A percentile compares a stretch with the other conserved stretches of the same genome.
phyloP scores from a whole-genome alignment of 768 basidiomycete genomes.

The Pluteus cervinus region DNA sequence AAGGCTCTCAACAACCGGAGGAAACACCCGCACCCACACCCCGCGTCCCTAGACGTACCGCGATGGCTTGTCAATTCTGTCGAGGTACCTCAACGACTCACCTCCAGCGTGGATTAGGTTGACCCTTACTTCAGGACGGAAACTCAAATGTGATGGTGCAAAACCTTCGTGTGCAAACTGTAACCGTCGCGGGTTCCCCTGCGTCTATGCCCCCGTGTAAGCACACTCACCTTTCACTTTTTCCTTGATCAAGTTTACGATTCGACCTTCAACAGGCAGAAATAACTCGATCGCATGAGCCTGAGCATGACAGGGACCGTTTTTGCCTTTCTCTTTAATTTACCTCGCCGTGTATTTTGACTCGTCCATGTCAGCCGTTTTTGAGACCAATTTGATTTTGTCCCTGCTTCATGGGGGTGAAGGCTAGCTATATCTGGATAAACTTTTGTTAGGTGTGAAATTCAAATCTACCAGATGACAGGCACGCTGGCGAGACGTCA shows the following conservation, averaged over 20 bases:
- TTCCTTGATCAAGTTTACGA: constrained; percentile 4
- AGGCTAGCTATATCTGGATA: too few species aligned
- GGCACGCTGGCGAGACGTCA: too few species aligned
- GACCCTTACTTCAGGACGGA: constrained; percentile 40
- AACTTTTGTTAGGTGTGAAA: too few species aligned
- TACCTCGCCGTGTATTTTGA: too few species aligned
- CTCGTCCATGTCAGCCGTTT: too few species aligned
- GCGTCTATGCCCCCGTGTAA: constrained; percentile 63
- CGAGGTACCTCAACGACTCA: constrained; percentile 36
- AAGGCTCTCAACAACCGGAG: too few species aligned
- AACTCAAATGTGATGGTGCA: constrained; percentile 67
- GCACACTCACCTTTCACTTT: constrained; percentile 22
- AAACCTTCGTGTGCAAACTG: constrained; percentile 65
- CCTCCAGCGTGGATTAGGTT: neutral
- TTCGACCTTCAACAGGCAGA: constrained; percentile 7
- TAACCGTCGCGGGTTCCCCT: constrained; percentile 50
- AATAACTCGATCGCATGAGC: constrained; percentile 24
- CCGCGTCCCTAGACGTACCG: constrained; percentile 43
- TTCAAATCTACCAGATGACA: too few species aligned
- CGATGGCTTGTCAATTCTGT: constrained; percentile 75
- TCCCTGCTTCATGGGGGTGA: too few species aligned
- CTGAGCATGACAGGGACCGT: neutral
- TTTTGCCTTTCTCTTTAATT: too few species aligned
- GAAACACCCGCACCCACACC: too few species aligned
- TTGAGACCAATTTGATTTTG: too few species aligned